Evolutionary conservation across 352 stramenopile species (phyloP).

Genomic region (Phytophthora citrophthora): DNA sequence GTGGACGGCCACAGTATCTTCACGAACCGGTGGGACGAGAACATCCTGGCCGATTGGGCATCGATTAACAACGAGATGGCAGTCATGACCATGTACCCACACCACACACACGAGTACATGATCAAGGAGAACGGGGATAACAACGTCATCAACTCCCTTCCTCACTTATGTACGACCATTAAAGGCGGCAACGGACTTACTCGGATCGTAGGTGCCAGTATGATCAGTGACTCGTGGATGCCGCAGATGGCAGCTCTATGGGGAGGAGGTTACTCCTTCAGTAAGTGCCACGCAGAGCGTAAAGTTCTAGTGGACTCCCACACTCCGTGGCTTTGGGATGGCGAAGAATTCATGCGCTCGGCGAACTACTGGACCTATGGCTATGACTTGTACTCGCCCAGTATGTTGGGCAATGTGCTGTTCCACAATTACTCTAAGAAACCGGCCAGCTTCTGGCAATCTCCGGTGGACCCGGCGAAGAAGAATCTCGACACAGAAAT

Average conservation of each 20-base stretch:
- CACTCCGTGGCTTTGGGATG: slow-evolving; percentile 76
- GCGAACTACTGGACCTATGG: slow-evolving; percentile 67
- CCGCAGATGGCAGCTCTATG: slow-evolving; percentile 74
- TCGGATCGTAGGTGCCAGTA: slow-evolving; percentile 72
- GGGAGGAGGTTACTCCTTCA: slow-evolving; percentile 77
- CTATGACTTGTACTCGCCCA: slow-evolving; percentile 75
- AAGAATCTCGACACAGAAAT: slow-evolving; percentile 52
- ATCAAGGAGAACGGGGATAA: slow-evolving; percentile 80
- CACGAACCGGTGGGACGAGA: slow-evolving; percentile 78
- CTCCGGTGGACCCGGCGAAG: slow-evolving; percentile 42
- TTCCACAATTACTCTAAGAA: slow-evolving; percentile 79
- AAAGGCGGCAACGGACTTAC: slow-evolving; percentile 56
- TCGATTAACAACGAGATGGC: slow-evolving; percentile 82
- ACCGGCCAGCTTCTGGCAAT: slow-evolving; percentile 54
- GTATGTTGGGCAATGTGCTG: slow-evolving; percentile 50
- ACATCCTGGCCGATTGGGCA: slow-evolving; percentile 70
- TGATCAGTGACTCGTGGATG: slow-evolving; percentile 69
- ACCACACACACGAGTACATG: slow-evolving; percentile 74
- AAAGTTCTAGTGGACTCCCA: slow-evolving; percentile 72
- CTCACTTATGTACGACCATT: slow-evolving; percentile 74
- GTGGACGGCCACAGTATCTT: slow-evolving; percentile 87
- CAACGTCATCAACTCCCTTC: slow-evolving; percentile 57
- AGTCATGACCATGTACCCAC: slow-evolving; percentile 74
- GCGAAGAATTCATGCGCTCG: slow-evolving; percentile 67
- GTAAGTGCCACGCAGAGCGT: slow-evolving; percentile 80